Percentiles rank a stretch among this genome's conserved stretches.
Conservation (phyloP, 768 basidiomycete species). For the Termitomyces sp. region DNA sequence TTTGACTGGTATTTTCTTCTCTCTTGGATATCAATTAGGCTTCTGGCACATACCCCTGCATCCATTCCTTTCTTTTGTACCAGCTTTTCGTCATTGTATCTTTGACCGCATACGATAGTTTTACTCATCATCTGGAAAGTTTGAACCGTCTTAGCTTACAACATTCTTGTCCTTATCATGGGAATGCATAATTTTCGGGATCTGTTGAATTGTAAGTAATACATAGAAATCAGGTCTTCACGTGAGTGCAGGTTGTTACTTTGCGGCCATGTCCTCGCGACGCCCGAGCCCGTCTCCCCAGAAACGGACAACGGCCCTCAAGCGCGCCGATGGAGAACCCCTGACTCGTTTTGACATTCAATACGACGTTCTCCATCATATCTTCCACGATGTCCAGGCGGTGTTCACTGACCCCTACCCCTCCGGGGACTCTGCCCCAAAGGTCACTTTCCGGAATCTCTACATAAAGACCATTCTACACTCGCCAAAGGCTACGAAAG, state of each 20-base stretch:
- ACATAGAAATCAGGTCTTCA: too few species aligned
- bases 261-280: constrained; percentile 25
- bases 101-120: constrained; percentile 12
- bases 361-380: constrained; percentile 72
- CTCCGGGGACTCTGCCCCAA: constrained; percentile 16
- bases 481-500: constrained; percentile 66
- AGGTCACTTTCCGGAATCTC: constrained; percentile 61
- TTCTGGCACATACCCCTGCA: constrained; percentile 9
- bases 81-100: constrained; percentile 17
- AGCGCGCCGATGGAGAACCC: constrained; percentile 62
- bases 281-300: constrained; percentile 35
- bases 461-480: constrained; percentile 46
- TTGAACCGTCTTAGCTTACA: constrained; percentile 12
- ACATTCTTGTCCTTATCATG: constrained; percentile 9
- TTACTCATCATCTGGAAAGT: constrained; percentile 3
- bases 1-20: neutral
- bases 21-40: constrained; percentile 7
- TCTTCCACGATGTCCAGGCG: constrained; percentile 66
- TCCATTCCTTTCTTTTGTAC: neutral
- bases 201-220: neutral
- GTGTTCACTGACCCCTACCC: constrained; percentile 49
- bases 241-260: constrained; percentile 1
- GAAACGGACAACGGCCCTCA: constrained; percentile 41
- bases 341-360: constrained; percentile 67
- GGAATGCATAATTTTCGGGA: constrained; percentile 7